Evolutionary conservation across 2,329 filamentous ascomycete species (phyloP).

Genomic region (Lithohypha guttulata): DNA sequence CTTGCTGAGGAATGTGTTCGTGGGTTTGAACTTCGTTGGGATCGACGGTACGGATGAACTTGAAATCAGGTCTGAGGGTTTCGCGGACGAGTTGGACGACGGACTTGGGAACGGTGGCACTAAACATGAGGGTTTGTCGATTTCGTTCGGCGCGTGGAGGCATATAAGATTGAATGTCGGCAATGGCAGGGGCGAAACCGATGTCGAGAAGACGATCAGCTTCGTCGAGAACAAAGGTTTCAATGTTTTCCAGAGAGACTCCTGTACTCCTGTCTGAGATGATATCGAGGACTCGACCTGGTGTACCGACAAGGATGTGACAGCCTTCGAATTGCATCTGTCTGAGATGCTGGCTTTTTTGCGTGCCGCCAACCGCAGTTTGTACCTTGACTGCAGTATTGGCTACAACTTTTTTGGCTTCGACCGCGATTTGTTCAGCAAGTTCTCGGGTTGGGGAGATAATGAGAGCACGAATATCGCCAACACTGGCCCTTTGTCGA

Average conservation of each 20-base stretch:
- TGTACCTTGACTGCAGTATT: slow-evolving; percentile 59
- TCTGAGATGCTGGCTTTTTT: slow-evolving; percentile 57
- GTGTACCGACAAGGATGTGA: slow-evolving; percentile 38
- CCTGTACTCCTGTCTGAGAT: slow-evolving; percentile 33
- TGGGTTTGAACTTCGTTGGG: slow-evolving; percentile 72
- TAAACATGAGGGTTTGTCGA: slow-evolving; percentile 89
- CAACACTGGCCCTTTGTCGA: slow-evolving; percentile 6
- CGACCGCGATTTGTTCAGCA: slow-evolving; percentile 39
- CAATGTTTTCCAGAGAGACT: slow-evolving; percentile 36
- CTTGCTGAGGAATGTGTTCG: slow-evolving; percentile 71
- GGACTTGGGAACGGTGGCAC: slow-evolving; percentile 76
- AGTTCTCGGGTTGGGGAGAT: slow-evolving; percentile 41
- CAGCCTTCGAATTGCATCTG: slow-evolving; percentile 51
- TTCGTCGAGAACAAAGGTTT: slow-evolving; percentile 46
- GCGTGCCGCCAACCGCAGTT: slow-evolving; percentile 84
- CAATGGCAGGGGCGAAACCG: slow-evolving; percentile 45
- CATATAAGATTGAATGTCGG: slow-evolving; percentile 40
- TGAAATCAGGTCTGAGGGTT: slow-evolving; percentile 72
- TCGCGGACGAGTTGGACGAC: slow-evolving; percentile 68
- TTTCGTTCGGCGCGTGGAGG: slow-evolving; percentile 39
- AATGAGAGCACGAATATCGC: slow-evolving; percentile 23
- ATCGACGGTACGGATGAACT: slow-evolving; percentile 81
- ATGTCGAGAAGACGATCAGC: slow-evolving; percentile 57
- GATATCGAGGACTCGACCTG: slow-evolving; percentile 39
- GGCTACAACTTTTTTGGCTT: slow-evolving; percentile 39